Base-by-base conservation (phyloP, 2,329 filamentous ascomycete genomes). In the Cytospora leucostoma region DNA sequence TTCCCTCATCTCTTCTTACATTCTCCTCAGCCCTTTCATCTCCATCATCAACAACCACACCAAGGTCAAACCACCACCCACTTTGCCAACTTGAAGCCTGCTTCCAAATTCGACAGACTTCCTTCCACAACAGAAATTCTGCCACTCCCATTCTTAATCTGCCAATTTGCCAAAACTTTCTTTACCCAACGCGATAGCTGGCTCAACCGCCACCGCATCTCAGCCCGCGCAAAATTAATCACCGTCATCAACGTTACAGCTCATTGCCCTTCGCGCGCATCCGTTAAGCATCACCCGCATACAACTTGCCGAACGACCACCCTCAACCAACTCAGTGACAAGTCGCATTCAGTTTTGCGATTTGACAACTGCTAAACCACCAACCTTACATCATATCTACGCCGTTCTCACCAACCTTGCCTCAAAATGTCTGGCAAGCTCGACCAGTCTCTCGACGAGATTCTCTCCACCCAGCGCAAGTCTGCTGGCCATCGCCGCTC, bases 391-490 rank as follows among this genome's bases (percentile, higher is more conserved):
- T 27, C 27, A n/a, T 55, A 56, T 37, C 51, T 57, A 51, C 57
- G 34, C 47, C 52, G 61, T 61, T 66, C 54, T 60, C 64, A 67
- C 69, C 62, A 67, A 69, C 58, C 52, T 65, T 62, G 56, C 52
- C 65, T 62, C 67, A 71, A 65, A 67, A 96, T 97, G 93, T 92
- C 92, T 83, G 89, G 87, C 82, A 97, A 97, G 82, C 90, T 99
- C 75, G 93, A 97, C 78, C 89, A 96, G 83, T 93, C 93, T 82
- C 91, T 99, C 71, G 95, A 98, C 78, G 93, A 97, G 81, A 97
- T 99, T 79, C 88, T 97, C 82, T 92, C 90, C 77, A 90, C 88
- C 74, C 88, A 85, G 77, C 85, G 83, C 71, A 80, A 80, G 71
- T 84, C 78, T 79, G 85, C 79, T 75, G 81, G 76, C 74, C 81